Evolutionary conservation across 2,329 filamentous ascomycete species (phyloP), one percentile per base, ranked within the genome.

Genomic region (Cercospora citrullina): DNA sequence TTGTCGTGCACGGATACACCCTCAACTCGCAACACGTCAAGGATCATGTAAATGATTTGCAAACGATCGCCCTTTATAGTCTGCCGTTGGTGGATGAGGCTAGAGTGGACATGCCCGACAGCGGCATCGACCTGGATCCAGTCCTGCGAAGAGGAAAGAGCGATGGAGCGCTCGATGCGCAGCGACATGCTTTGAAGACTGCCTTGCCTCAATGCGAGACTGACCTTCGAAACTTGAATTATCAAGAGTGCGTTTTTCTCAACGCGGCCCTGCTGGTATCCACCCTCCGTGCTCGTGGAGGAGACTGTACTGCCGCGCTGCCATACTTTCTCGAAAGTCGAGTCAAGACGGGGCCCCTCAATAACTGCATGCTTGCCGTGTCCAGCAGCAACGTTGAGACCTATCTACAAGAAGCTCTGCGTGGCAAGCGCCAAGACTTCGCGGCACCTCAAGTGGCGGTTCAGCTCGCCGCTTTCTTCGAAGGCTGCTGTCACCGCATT

Each of bases 321-420:
- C 90, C 89, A 0, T 99, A 99, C 80, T 99, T 98, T 80, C 83
- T 96, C n/a, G 95, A 99, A 75, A 93, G 93, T 5, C 94, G 92
- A 74, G 90, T 90, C 67, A 86, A 86, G 71, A 84, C 80, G 5
- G 83, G 84, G n/a, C 83, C 86, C 33, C 86, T 90, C 77, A 86
- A 87, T 45, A 85, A 83, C 60, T 89, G 87, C 73, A 89, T 90
- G 85, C 83, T 84, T 71, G 85, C 86, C 2, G 86, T 90, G 72
- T 86, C 87, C 0, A 83, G 84, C n/a, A 87, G 88, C 14, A 90
- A 93, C 18, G 87, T 97, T 51, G 89, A 91, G 64, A 89, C 89
- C 33, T 99, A 98, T 77, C 81, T 98, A 63, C 83, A 84, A 31
- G 92, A 91, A 78, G 92, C 92, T 0, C 80, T 95, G 10, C 86